A percentile compares a stretch with the other conserved stretches of the same genome.
phyloP scores from a whole-genome alignment of 139 green algal species.

The Tetraselmis chui region DNA sequence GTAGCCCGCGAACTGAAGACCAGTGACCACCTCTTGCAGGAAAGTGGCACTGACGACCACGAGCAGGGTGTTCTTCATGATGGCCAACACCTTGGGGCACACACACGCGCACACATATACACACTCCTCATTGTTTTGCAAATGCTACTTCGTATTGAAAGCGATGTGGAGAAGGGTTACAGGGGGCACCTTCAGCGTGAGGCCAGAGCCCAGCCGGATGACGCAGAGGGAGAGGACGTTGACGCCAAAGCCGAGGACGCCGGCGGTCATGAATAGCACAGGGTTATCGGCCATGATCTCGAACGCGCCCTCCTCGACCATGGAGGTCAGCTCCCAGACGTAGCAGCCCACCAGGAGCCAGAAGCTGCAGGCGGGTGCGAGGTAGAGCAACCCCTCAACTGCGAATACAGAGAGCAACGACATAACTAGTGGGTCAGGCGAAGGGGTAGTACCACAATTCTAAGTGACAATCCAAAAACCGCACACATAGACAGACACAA shows the following conservation, averaged over 20 bases:
- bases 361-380: constrained; percentile 71
- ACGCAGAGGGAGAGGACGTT: constrained; percentile 77
- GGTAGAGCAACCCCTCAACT: background rate
- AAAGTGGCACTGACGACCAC: constrained; percentile 67
- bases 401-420: no score
- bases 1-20: constrained; percentile 4
- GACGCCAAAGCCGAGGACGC: constrained; percentile 76
- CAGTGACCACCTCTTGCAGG: constrained; percentile 58
- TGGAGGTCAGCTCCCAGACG: constrained; percentile 39
- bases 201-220: constrained; percentile 68
- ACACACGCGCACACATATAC: background rate
- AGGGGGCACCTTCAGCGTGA: constrained; percentile 67
- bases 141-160: background rate
- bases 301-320: constrained; percentile 34
- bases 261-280: constrained; percentile 48
- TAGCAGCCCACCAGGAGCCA: constrained; percentile 66
- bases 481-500: no score
- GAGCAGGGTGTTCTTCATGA: constrained; percentile 78
- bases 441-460: no score
- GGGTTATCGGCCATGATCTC: constrained; percentile 24
- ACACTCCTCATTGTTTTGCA: background rate
- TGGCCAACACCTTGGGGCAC: constrained; percentile 47
- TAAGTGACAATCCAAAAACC: no score
- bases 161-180: background rate
- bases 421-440: no score